Conservation (phyloP, 805 yeast genomes). For the Pichia phayaonensis region DNA sequence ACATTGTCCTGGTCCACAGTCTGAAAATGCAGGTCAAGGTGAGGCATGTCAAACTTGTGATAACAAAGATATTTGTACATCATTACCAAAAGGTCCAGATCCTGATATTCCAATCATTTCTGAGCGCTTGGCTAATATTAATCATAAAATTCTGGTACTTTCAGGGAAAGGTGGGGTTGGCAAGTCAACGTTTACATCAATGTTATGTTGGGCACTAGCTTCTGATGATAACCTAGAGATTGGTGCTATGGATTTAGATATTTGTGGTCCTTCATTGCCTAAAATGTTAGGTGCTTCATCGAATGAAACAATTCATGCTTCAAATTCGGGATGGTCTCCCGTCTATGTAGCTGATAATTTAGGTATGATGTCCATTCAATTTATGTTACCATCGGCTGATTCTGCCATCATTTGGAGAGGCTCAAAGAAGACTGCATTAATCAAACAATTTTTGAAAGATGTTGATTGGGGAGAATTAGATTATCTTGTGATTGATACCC, state of each 20-base stretch:
- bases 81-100: conserved; percentile 85
- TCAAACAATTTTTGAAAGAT: conserved; percentile 88
- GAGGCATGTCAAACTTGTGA: conserved; percentile 96
- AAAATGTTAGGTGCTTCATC: conserved; percentile 88
- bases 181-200: conserved; percentile 88
- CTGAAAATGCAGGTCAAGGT: conserved; percentile 86
- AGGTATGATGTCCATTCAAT: conserved; percentile 93
- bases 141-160: conserved; percentile 73
- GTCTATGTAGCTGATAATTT: conserved; percentile 92
- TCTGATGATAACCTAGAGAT: conserved; percentile 74
- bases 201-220: conserved; percentile 96
- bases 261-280: conserved; percentile 96
- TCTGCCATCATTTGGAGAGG: conserved; percentile 97
- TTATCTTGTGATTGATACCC: conserved; percentile 88
- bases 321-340: conserved; percentile 94
- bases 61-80: conserved; percentile 81
- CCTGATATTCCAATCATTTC: conserved; percentile 80
- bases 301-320: conserved; percentile 83
- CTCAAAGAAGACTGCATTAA: conserved; percentile 86
- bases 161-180: conserved; percentile 97
- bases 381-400: conserved; percentile 88
- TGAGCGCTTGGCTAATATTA: conserved; percentile 50
- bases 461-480: conserved; percentile 93
- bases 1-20: conserved; percentile 98
- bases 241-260: conserved; percentile 95